Percentiles rank a stretch among this genome's conserved stretches.
Conservation (phyloP, 495 filamentous ascomycete genomes). For the Podospora pseudoanserina region DNA sequence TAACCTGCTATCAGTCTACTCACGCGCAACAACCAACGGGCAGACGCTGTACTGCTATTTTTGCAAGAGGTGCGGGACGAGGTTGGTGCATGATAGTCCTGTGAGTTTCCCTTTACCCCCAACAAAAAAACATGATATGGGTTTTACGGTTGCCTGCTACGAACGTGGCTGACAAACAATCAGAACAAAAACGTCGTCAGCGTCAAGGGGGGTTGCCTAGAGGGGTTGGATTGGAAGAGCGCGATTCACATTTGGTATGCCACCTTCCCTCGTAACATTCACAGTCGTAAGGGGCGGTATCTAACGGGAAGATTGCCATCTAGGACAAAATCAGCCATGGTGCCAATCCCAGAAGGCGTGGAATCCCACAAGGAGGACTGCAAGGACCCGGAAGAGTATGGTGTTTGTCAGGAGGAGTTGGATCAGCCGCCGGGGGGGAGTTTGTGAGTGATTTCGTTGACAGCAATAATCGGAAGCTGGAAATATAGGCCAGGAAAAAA, state of each 20-base stretch:
- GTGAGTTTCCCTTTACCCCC: conserved; percentile 24
- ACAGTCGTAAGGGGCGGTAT: not conserved
- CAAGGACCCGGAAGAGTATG: conserved; percentile 33
- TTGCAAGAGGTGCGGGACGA: conserved; percentile 57
- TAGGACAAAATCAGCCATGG: conserved; percentile 55
- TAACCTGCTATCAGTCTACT: conserved; percentile 45
- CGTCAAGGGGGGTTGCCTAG: conserved; percentile 61
- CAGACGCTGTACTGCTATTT: conserved; percentile 53
- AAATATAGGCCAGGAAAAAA: not conserved
- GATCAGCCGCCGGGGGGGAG: conserved; percentile 35
- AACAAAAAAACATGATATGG: too few species aligned
- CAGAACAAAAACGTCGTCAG: conserved; percentile 51
- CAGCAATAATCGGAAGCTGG: too few species aligned
- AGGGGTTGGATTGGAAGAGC: conserved; percentile 52
- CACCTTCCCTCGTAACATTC: not conserved
- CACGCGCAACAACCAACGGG: conserved; percentile 46
- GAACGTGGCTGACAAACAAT: not conserved
- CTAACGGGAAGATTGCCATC: not conserved
- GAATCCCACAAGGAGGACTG: conserved; percentile 47
- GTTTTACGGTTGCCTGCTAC: too few species aligned
- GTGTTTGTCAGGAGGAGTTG: conserved; percentile 34
- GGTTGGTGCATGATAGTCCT: conserved; percentile 53
- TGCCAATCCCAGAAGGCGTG: conserved; percentile 58
- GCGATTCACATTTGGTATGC: conserved; percentile 57
- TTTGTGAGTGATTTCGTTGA: not conserved